These are phyloP conservation scores for Boechera divaricarpa DNA, from an alignment of 345 rosid species.

Conservation along the genomic window DNA sequence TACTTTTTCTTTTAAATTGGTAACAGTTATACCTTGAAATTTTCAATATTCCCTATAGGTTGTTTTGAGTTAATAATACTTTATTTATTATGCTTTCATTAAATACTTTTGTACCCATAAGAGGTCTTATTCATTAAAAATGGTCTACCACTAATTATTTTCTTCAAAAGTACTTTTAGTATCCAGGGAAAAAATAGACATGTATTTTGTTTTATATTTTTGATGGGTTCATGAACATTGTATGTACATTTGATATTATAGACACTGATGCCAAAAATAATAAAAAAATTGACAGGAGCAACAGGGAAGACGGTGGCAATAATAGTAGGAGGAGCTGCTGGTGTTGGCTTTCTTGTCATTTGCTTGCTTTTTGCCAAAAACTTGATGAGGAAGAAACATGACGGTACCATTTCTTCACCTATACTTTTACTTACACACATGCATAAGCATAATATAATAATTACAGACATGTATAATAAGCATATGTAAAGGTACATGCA, in stretches of 20 bases:
- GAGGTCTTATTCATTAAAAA: not conserved
- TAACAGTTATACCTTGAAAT: slow-evolving; percentile 43
- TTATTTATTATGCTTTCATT: slow-evolving; percentile 19
- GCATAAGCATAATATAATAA: not conserved
- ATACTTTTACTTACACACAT: not conserved
- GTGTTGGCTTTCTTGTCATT: slow-evolving; percentile 85
- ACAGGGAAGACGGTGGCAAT: slow-evolving; percentile 98
- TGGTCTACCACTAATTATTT: slow-evolving; percentile 31
- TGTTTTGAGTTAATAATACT: slow-evolving; percentile 19
- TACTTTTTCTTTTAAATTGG: slow-evolving; percentile 4
- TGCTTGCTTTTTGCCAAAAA: slow-evolving; percentile 79
- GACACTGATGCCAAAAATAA: not conserved
- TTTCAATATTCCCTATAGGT: slow-evolving; percentile 13
- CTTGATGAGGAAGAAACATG: slow-evolving; percentile 69
- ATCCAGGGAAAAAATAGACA: not conserved
- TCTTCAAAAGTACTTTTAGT: slow-evolving; percentile 20
- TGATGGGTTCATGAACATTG: not conserved
- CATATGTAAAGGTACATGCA: not conserved
- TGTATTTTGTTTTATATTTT: not conserved
- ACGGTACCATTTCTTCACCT: slow-evolving; percentile 33
- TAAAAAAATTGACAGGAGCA: slow-evolving; percentile 51
- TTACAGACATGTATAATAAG: not conserved
- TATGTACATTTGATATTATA: not conserved
- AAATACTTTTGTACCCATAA: slow-evolving; percentile 1
- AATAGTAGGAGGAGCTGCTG: slow-evolving; percentile 95